A percentile compares a stretch with the other conserved stretches of the same genome.
phyloP scores from a whole-genome alignment of 345 rosid species.

The Pugionium cornutum region DNA sequence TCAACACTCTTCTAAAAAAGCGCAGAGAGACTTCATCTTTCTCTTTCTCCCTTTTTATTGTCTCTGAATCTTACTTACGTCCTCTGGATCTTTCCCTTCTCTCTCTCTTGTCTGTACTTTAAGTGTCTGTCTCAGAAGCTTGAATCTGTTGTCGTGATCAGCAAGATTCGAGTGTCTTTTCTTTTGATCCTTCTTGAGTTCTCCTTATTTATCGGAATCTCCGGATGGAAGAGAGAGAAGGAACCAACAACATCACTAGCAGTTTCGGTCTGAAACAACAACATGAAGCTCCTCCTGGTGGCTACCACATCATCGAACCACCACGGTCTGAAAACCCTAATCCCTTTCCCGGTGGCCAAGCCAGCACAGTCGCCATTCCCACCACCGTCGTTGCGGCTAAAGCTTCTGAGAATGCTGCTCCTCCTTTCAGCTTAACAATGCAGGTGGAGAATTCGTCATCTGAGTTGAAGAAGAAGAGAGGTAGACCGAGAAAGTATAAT shows the following conservation, averaged over 20 bases:
- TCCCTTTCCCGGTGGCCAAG: conserved; percentile 40
- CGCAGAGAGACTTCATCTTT: conserved; percentile 2
- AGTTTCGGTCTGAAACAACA: conserved; percentile 48
- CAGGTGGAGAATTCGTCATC: conserved; percentile 42
- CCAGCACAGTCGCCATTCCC: conserved; percentile 21
- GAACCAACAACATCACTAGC: conserved; percentile 41
- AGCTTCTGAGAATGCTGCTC: conserved; percentile 30
- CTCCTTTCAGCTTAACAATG: conserved; percentile 34
- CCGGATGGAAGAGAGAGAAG: conserved; percentile 70
- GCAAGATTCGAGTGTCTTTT: conserved; percentile 33
- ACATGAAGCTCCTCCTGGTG: conserved; percentile 51
- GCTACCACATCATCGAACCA: conserved; percentile 47
- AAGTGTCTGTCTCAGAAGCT: conserved; percentile 31
- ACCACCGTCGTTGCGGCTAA: conserved; percentile 12
- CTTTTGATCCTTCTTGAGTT: conserved; percentile 13
- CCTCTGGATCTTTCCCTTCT: conserved; percentile 30
- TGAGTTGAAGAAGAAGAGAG: conserved; percentile 79
- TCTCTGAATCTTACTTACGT: conserved; percentile 36
- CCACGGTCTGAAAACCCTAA: conserved; percentile 50
- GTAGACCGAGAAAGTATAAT: conserved; percentile 82
- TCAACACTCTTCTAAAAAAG: too few species aligned
- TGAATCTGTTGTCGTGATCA: conserved; percentile 45
- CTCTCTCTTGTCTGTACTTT: conserved; percentile 31
- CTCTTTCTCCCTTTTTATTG: not conserved
- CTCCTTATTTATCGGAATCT: conserved; percentile 38